These are phyloP conservation scores for Sporothrix phasma DNA, from an alignment of 2,329 filamentous ascomycete species.

Conservation along the genomic window DNA sequence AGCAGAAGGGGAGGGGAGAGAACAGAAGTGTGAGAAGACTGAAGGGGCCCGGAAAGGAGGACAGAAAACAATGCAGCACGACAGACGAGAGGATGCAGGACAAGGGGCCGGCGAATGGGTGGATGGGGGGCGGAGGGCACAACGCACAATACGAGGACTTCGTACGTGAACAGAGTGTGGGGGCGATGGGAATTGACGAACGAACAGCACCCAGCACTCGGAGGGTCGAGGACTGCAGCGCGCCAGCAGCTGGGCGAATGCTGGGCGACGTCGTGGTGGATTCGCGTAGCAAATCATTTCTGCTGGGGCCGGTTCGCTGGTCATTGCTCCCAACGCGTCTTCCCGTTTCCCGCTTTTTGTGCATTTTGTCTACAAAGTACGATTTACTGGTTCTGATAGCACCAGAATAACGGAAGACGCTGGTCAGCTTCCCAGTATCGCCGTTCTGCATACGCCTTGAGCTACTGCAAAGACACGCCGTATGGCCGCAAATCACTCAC, in stretches of 20 bases:
- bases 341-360: neutral
- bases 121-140: neutral
- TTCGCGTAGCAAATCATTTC: conserved; percentile 7
- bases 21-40: neutral
- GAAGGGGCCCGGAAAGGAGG: neutral
- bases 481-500: too few relatives aligned
- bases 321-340: conserved; percentile 2
- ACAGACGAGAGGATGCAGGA: conserved; percentile 7
- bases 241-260: neutral
- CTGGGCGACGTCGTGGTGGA: conserved; percentile 4
- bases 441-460: neutral
- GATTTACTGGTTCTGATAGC: neutral
- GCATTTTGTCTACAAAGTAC: neutral
- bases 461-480: too few relatives aligned
- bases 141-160: neutral
- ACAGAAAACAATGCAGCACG: neutral
- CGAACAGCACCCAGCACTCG: neutral
- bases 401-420: neutral
- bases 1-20: neutral
- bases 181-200: neutral
- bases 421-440: neutral
- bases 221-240: neutral
- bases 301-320: neutral
- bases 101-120: neutral
- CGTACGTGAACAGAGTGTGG: neutral